Base-by-base conservation (phyloP, 495 filamentous ascomycete genomes). In the Trichoderma reesei region DNA sequence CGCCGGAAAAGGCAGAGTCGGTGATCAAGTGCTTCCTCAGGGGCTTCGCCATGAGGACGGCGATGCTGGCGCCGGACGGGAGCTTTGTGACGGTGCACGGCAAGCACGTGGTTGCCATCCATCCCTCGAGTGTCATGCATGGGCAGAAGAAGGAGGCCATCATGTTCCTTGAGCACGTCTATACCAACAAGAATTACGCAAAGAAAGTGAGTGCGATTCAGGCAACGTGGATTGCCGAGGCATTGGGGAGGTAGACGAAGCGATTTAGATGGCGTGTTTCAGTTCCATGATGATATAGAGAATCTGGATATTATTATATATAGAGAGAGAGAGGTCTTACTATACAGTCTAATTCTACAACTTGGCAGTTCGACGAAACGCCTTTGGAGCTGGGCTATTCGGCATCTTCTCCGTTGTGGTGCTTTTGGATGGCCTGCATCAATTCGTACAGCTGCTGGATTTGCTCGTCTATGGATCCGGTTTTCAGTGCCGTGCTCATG, bases 381-480 rank as follows among this genome's bases (percentile, higher is more conserved):
- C 10, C 3, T 31, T 13, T 9, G 11, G 18, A 31, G 2, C 1
- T n/a, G 3, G 2, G 34, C 3, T 33, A 56, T 11, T 56, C 20
- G 16, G 51, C 10, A 10, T 34, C 20, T 10, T 56, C 51, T 13
- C 51, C 67, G 36, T 63, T 46, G 39, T 46, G 38, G 41, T 44
- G 38, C 20, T 85, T 89, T 68, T 79, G 83, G 59, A 96, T 94
- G 11, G 90, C 83, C 72, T 88, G 83, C 91, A 96, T 94, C 44
- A 98, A 81, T 72, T 98, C 94, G 69, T 96, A 96, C 61, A 98
- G 74, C 74, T 98, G 95, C 0, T 87, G 91, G 16, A 98, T 71
- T 74, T 98, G 95, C 71, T 98, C 86, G 69, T 98, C 93, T 96
- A 63, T n/a, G n/a, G n/a, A n/a, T n/a, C n/a, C n/a, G n/a, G n/a